These are phyloP conservation scores for Thermomyces lanuginosus DNA, from an alignment of 2,329 filamentous ascomycete genomes.

Conservation along the genomic window DNA sequence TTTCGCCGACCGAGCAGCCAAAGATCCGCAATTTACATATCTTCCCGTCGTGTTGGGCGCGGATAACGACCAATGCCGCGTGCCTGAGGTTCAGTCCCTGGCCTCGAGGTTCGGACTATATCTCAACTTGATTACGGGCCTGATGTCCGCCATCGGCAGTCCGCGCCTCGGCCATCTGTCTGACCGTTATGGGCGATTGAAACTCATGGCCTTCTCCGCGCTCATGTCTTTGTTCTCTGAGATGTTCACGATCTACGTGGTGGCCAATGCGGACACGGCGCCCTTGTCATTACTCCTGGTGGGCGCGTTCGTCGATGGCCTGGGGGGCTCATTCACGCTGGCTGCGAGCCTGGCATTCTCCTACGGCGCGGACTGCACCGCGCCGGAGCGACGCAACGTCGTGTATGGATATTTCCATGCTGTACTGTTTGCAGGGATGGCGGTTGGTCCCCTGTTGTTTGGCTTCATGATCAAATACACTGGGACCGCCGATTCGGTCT, in stretches of 20 bases:
- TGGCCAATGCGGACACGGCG: conserved; percentile 53
- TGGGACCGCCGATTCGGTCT: conserved; percentile 60
- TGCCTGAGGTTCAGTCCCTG: conserved; percentile 58
- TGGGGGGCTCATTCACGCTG: conserved; percentile 77
- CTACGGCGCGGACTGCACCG: conserved; percentile 78
- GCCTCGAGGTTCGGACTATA: conserved; percentile 67
- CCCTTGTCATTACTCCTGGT: conserved; percentile 66
- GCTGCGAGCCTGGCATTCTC: conserved; percentile 65
- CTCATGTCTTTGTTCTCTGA: conserved; percentile 61
- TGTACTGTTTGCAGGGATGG: conserved; percentile 75
- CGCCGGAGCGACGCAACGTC: conserved; percentile 61
- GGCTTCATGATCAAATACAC: conserved; percentile 65
- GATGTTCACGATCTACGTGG: conserved; percentile 60
- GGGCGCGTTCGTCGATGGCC: conserved; percentile 61
- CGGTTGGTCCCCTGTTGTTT: conserved; percentile 66
- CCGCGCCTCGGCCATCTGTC: conserved; percentile 74
- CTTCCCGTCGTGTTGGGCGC: conserved; percentile 49
- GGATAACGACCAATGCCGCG: conserved; percentile 65
- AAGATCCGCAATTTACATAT: conserved; percentile 43
- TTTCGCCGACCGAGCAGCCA: conserved; percentile 48
- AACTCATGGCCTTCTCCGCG: conserved; percentile 55
- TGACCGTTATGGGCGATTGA: conserved; percentile 68
- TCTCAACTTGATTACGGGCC: conserved; percentile 55
- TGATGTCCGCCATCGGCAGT: conserved; percentile 62
- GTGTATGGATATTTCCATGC: conserved; percentile 83